Conservation (phyloP, 495 filamentous ascomycete genomes). For the Penicillium simplicissimum region DNA sequence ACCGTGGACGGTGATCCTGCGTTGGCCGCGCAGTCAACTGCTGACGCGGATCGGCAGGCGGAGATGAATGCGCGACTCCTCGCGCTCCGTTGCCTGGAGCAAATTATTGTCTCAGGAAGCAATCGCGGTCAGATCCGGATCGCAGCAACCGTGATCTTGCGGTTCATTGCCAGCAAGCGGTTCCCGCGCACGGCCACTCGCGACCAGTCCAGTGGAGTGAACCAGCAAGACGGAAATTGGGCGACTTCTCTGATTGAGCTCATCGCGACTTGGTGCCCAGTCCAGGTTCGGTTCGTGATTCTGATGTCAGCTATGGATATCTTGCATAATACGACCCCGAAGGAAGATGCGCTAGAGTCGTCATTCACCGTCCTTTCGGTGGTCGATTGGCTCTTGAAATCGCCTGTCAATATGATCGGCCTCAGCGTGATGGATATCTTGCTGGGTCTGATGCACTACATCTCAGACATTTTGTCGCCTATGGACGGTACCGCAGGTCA, state of each 20-base stretch:
- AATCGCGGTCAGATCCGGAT: slow-evolving; percentile 75
- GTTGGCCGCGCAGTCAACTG: slow-evolving; percentile 70
- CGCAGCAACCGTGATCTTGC: slow-evolving; percentile 67
- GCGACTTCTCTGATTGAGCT: slow-evolving; percentile 75
- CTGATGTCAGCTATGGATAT: slow-evolving; percentile 76
- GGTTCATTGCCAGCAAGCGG: slow-evolving; percentile 66
- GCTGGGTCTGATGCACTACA: slow-evolving; percentile 76
- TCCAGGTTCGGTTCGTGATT: slow-evolving; percentile 88
- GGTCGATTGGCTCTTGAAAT: slow-evolving; percentile 77
- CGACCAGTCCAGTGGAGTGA: slow-evolving; percentile 31
- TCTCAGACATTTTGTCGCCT: slow-evolving; percentile 68
- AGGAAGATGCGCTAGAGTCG: slow-evolving; percentile 64
- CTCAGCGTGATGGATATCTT: slow-evolving; percentile 91
- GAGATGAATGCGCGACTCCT: slow-evolving; percentile 84
- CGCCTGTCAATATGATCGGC: slow-evolving; percentile 88
- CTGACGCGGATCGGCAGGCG: slow-evolving; percentile 79
- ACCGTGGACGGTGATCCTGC: slow-evolving; percentile 66
- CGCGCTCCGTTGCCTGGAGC: slow-evolving; percentile 78
- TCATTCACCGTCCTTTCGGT: slow-evolving; percentile 73
- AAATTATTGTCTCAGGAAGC: slow-evolving; percentile 70
- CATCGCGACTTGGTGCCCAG: slow-evolving; percentile 79
- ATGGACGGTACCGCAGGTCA: slow-evolving; percentile 44
- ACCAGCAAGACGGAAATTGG: slow-evolving; percentile 59
- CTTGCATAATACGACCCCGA: slow-evolving; percentile 61
- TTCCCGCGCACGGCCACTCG: slow-evolving; percentile 26